Evolutionary conservation across 768 basidiomycete genomes (phyloP), one percentile per base, ranked within the genome.

Genomic region (Rhodosporidiobolus sp.): DNA sequence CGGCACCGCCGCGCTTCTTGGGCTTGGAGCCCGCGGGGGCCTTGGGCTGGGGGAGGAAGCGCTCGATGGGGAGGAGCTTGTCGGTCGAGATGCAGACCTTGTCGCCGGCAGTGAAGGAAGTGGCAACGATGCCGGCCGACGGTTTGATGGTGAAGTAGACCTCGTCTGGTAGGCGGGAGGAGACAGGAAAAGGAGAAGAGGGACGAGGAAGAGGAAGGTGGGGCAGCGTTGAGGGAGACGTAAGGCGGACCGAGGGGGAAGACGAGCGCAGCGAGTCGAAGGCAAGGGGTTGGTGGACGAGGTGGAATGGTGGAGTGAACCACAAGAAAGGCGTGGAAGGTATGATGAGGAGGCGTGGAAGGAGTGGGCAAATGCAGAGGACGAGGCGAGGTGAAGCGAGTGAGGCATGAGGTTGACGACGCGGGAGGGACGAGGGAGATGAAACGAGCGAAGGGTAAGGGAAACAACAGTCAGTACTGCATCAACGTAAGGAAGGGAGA

Each of bases 81-180:
- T 99, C 96, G n/a, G 89, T 89, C 52, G 88, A 91, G 79, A 99
- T 97, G 81, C 91, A 99, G 55, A 99, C 91, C 80, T 95, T 97
- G 84, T 99, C 96, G 56, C 96, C 96, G 79, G 90, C 91, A 83
- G 95, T 91, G 83, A 99, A 99, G 81, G 91, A 93, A 76, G 84
- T 89, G 14, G 96, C 94, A 59, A 94, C 87, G 89, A 98, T 93
- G 45, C 96, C 96, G 69, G 91, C 89, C 28, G 89, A 87, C 90
- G 97, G 96, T 84, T 98, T 99, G 75, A 99, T 86, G 5, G 94
- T 94, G 80, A 99, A 98, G 82, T 88, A 98, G 69, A 98, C 94
- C 80, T 98, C 93, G 78, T 79, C 72, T 76, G 74, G 6, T 14
- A 20, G 26, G 38, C n/a, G 35, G 28, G 32, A 10, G 52, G 1